Evolutionary conservation across 2,329 filamentous ascomycete species (phyloP).

Genomic region (Pezicula carpinea): DNA sequence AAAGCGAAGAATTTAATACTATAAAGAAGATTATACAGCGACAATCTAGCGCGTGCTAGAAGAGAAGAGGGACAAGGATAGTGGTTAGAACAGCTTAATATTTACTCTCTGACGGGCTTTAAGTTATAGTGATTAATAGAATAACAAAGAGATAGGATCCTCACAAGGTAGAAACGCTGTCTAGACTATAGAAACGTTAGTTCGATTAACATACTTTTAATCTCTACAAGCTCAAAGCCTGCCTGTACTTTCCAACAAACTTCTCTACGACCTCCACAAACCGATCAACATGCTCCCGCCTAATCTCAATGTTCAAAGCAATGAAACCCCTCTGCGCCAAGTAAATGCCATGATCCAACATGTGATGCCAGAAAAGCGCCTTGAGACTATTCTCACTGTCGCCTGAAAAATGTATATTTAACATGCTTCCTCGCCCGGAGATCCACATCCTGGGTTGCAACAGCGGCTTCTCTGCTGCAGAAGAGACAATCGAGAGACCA

Average conservation of each 20-base stretch:
- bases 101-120: too few relatives aligned
- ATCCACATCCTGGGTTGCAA: constrained; percentile 12
- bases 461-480: background rate
- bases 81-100: too few relatives aligned
- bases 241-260: background rate
- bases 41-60: too few relatives aligned
- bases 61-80: too few relatives aligned
- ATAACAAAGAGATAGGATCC: too few relatives aligned
- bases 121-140: too few relatives aligned
- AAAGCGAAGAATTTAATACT: too few relatives aligned
- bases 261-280: constrained; percentile 4
- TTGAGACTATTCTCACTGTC: constrained; percentile 13
- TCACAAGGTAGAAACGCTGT: too few relatives aligned
- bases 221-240: background rate
- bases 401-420: constrained; percentile 16
- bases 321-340: constrained; percentile 19
- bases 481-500: background rate
- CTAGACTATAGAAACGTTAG: too few relatives aligned
- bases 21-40: too few relatives aligned
- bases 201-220: too few relatives aligned
- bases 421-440: constrained; percentile 16
- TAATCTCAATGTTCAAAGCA: constrained; percentile 16
- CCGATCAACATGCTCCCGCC: constrained; percentile 9
- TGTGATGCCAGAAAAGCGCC: constrained; percentile 18
- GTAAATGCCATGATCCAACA: constrained; percentile 19